These are phyloP conservation scores for Geotrichum carabidarum DNA, from an alignment of 1,139 yeast genomes.

Conservation along the genomic window DNA sequence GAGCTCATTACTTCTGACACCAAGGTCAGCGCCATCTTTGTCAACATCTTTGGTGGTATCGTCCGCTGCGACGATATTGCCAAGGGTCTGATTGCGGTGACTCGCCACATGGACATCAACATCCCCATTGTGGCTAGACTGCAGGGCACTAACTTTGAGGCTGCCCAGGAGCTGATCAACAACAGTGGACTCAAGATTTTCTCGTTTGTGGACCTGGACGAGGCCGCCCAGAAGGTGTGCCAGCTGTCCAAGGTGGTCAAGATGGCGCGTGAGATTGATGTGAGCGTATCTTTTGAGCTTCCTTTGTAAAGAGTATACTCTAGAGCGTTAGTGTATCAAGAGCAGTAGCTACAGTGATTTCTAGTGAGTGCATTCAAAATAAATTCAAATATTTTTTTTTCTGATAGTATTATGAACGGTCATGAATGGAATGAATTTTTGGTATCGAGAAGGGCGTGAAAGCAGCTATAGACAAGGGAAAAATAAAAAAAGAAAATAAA, in stretches of 20 bases:
- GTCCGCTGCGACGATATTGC: constrained; percentile 99
- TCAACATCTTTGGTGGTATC: constrained; percentile 98
- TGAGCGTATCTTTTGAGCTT: constrained; percentile 46
- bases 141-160: constrained; percentile 93
- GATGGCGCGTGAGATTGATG: constrained; percentile 48
- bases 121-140: constrained; percentile 97
- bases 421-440: too few species aligned
- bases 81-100: constrained; percentile 89
- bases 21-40: constrained; percentile 91
- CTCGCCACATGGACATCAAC: constrained; percentile 79
- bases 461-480: too few species aligned
- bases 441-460: too few species aligned
- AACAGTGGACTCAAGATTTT: constrained; percentile 90
- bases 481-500: too few species aligned
- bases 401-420: not conserved
- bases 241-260: constrained; percentile 53
- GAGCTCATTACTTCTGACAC: constrained; percentile 84
- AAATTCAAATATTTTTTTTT: not conserved
- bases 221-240: constrained; percentile 95
- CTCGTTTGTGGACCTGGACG: constrained; percentile 88
- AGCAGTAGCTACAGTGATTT: not conserved
- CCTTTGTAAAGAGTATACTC: too few species aligned
- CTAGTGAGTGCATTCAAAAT: not conserved
- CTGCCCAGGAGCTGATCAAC: constrained; percentile 80
- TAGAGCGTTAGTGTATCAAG: not conserved